Evolutionary conservation across 148 eudicot genomes (phyloP), one percentile per base, ranked within the genome.

Genomic region (Simmondsia chinensis): DNA sequence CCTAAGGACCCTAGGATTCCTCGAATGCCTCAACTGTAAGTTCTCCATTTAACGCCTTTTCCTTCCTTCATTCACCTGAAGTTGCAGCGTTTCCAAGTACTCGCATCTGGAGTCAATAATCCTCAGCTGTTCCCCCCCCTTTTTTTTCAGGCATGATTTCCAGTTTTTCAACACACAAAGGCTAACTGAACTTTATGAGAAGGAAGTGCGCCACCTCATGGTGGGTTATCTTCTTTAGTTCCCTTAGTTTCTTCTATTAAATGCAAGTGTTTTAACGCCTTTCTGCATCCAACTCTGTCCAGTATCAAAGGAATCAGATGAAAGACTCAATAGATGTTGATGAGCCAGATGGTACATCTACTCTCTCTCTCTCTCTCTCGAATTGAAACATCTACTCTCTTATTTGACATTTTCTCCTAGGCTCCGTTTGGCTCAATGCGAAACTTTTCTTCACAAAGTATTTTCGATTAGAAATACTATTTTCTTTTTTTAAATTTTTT

Each of bases 11-110:
- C 96, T 61, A 86, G 99, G 33, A 82, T 93, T 48, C 99, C 96
- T 51, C 99, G 99, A 47, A 93, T 93, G 99, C 99, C 99, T 41
- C 96, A 86, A 70, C 52, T 86, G 99, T 93, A 69, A 75, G 96
- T 19, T 21, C 7, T 20, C 14, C 20, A 9, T 9, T 44, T 13
- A 6, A 12, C 17, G 13, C 44, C 30, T 23, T 46, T 32, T 45
- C 23, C 34, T 35, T 14, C 5, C 16, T 22, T 17, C 7, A 13
- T 16, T 20, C 24, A 13, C 2, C 27, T 7, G 7, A n/a, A n/a
- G n/a, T n/a, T n/a, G n/a, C n/a, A n/a, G n/a, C n/a, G n/a, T n/a
- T n/a, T n/a, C n/a, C n/a, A n/a, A n/a, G n/a, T n/a, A n/a, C 17
- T 50, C 19, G 15, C 26, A 20, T 24, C 12, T 56, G 12, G 43